Percentiles rank a stretch among this genome's conserved stretches.
Conservation (phyloP, 257 asterid genomes). For the Solanum okadae region DNA sequence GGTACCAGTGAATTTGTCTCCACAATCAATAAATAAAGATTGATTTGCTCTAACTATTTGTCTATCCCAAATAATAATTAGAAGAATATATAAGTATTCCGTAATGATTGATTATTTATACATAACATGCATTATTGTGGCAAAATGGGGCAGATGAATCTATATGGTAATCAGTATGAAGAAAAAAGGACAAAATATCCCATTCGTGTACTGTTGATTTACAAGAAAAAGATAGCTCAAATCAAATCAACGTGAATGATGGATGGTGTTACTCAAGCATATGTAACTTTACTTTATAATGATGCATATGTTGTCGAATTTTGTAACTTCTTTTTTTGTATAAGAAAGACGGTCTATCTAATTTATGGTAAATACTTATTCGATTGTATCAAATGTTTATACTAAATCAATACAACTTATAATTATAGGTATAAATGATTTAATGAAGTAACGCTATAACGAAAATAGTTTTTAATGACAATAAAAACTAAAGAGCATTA, state of each 20-base stretch:
- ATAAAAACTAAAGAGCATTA: too few relatives aligned
- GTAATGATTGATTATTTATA: background rate
- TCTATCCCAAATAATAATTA: background rate
- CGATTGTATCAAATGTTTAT: background rate
- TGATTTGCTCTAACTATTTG: background rate
- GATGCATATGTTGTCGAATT: background rate
- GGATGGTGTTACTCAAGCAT: conserved; percentile 7
- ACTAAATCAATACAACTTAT: background rate
- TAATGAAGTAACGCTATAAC: background rate
- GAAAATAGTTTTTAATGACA: too few relatives aligned
- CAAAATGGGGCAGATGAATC: background rate
- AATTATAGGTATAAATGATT: background rate
- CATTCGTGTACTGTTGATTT: background rate
- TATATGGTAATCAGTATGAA: conserved; percentile 4
- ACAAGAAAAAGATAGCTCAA: background rate
- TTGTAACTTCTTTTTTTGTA: background rate
- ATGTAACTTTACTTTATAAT: conserved; percentile 7
- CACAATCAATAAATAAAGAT: background rate
- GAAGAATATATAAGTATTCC: background rate
- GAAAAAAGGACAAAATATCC: background rate
- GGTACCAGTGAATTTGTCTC: background rate
- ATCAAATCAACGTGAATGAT: conserved; percentile 9
- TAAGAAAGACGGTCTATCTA: background rate
- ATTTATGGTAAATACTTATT: background rate
- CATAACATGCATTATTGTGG: background rate